Evolutionary conservation across 2,329 filamentous ascomycete species (phyloP).

Genomic region (Paecilomyces sp.): DNA sequence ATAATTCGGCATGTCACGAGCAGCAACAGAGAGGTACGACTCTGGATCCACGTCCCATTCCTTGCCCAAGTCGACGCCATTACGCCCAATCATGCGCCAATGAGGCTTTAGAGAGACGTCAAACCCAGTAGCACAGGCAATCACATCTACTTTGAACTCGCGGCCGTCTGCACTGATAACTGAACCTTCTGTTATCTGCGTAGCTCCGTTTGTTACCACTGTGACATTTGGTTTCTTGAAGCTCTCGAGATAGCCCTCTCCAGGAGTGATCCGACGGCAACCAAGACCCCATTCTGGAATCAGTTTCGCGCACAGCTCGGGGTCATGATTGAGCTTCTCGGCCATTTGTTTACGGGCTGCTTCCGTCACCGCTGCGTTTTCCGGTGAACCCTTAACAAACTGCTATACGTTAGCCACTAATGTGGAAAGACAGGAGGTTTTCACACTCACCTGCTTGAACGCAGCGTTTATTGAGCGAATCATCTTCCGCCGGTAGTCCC

Average conservation of each 20-base stretch:
- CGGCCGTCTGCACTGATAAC: conserved; percentile 1
- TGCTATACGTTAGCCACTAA: no score
- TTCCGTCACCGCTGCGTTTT: conserved; percentile 1
- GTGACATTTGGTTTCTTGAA: conserved; percentile 18
- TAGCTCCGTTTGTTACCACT: conserved; percentile 31
- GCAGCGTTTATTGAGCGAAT: no score
- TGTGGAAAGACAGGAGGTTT: background rate
- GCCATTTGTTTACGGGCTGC: conserved; percentile 18
- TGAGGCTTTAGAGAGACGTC: conserved; percentile 29
- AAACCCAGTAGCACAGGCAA: conserved; percentile 35
- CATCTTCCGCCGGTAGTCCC: no score
- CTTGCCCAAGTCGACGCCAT: conserved; percentile 14
- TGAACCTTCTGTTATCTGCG: conserved; percentile 43
- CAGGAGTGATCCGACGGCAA: conserved; percentile 53
- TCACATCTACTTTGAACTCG: conserved; percentile 1
- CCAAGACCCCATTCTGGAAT: conserved; percentile 52
- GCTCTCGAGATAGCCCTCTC: conserved; percentile 56
- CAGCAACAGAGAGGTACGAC: conserved; percentile 18
- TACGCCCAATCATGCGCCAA: conserved; percentile 25
- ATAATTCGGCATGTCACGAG: conserved; percentile 21
- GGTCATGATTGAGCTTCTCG: conserved; percentile 6
- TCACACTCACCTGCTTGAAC: background rate
- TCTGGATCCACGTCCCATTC: conserved; percentile 18
- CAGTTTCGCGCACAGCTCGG: conserved; percentile 19
- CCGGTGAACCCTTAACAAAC: background rate